Evolutionary conservation across 2,329 filamentous ascomycete genomes (phyloP).

Genomic region (Gyromitra esculenta): DNA sequence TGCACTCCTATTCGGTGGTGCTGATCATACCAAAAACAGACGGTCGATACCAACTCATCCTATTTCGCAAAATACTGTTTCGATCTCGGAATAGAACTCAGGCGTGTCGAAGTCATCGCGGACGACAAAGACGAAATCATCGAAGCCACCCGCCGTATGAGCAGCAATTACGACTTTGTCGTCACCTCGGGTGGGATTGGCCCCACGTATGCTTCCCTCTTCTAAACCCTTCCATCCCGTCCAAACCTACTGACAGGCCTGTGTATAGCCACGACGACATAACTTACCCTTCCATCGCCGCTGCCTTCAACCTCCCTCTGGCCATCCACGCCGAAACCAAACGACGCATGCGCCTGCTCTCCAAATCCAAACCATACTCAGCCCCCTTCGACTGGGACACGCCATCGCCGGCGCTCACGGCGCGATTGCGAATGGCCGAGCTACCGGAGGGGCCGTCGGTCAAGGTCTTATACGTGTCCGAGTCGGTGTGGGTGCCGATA

Average conservation of each 20-base stretch:
- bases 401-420: slow-evolving; percentile 78
- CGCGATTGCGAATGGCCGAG: slow-evolving; percentile 89
- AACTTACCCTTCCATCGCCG: slow-evolving; percentile 92
- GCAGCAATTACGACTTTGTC: slow-evolving; percentile 87
- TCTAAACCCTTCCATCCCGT: not conserved
- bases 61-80: slow-evolving; percentile 75
- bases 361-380: slow-evolving; percentile 76
- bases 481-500: slow-evolving; percentile 91
- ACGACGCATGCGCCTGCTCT: slow-evolving; percentile 82
- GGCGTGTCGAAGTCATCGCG: slow-evolving; percentile 89
- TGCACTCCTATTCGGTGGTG: too few species aligned
- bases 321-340: slow-evolving; percentile 80
- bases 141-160: slow-evolving; percentile 88
- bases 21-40: slow-evolving; percentile 50
- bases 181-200: slow-evolving; percentile 96
- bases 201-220: slow-evolving; percentile 74
- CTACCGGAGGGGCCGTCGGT: slow-evolving; percentile 77
- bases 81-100: slow-evolving; percentile 73
- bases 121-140: slow-evolving; percentile 92
- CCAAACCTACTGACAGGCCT: not conserved
- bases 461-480: slow-evolving; percentile 80
- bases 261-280: slow-evolving; percentile 87
- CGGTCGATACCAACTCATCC: slow-evolving; percentile 68
- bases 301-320: slow-evolving; percentile 81
- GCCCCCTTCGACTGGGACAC: slow-evolving; percentile 83